Percentiles rank a stretch among this genome's conserved stretches.
phyloP scores from a whole-genome alignment of 176 grass and related monocot genomes.

The Lolium rigidum region DNA sequence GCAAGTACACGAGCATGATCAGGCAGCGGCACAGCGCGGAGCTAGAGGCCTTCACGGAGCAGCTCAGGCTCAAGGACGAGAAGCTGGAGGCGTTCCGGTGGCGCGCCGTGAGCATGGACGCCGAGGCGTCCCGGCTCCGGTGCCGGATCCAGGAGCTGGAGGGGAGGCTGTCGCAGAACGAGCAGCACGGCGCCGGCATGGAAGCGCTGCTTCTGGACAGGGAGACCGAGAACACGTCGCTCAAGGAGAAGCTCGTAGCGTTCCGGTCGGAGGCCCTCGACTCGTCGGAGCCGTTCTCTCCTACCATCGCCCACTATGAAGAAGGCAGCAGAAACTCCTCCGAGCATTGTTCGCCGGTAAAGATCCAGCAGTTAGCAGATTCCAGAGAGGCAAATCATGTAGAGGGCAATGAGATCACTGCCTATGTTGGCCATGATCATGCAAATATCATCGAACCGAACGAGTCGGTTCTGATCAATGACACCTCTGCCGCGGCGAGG shows the following conservation, averaged over 20 bases:
- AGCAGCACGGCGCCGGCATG: slow-evolving; percentile 46
- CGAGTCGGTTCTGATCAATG: slow-evolving; percentile 1
- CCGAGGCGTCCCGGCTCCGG: slow-evolving; percentile 59
- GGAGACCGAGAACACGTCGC: slow-evolving; percentile 48
- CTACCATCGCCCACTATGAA: background rate
- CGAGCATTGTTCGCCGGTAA: slow-evolving; percentile 30
- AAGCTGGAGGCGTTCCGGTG: slow-evolving; percentile 73
- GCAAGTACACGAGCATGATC: slow-evolving; percentile 71
- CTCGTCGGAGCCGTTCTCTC: background rate
- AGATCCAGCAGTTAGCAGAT: background rate
- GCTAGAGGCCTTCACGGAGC: slow-evolving; percentile 91
- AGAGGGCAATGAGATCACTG: background rate
- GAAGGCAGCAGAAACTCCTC: background rate
- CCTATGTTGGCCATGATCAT: background rate
- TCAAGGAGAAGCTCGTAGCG: slow-evolving; percentile 52
- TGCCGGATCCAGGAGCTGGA: slow-evolving; percentile 69
- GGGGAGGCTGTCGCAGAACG: slow-evolving; percentile 47
- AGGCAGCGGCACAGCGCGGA: slow-evolving; percentile 66
- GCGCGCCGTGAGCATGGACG: slow-evolving; percentile 62
- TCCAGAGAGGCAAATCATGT: too few species aligned
- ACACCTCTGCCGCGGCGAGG: background rate
- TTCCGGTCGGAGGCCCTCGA: slow-evolving; percentile 13
- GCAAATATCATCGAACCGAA: slow-evolving; percentile 38
- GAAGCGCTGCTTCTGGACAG: slow-evolving; percentile 53
- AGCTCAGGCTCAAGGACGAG: slow-evolving; percentile 79